A percentile compares a stretch with the other conserved stretches of the same genome.
Conservation (phyloP, 805 yeast species). For the Kregervanrija fluxuum region DNA sequence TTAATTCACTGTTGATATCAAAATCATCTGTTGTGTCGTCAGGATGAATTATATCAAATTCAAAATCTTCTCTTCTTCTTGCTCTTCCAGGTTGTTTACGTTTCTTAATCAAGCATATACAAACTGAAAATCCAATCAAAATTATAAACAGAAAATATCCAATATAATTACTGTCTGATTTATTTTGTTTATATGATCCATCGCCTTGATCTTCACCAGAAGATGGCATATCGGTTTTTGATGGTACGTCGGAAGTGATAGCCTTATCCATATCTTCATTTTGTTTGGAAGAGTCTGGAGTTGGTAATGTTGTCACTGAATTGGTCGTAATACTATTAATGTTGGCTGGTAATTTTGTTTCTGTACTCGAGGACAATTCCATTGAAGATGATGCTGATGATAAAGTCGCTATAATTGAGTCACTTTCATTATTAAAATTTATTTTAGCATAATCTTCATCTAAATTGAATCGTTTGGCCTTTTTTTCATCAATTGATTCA, state of each 20-base stretch:
- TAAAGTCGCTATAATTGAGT: slow-evolving; percentile 10
- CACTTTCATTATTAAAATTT: slow-evolving; percentile 18
- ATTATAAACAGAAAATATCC: slow-evolving; percentile 45
- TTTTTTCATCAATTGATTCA: slow-evolving; percentile 55
- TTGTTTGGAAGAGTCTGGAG: too few species aligned
- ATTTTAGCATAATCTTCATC: slow-evolving; percentile 38
- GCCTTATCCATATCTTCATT: too few species aligned
- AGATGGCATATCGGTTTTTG: slow-evolving; percentile 2
- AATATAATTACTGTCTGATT: slow-evolving; percentile 10
- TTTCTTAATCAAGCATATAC: slow-evolving; percentile 34
- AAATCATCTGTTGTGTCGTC: slow-evolving; percentile 34
- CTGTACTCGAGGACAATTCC: slow-evolving; percentile 7
- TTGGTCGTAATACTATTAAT: background rate
- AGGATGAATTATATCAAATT: slow-evolving; percentile 70
- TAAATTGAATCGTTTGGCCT: slow-evolving; percentile 51
- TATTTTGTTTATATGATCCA: slow-evolving; percentile 1
- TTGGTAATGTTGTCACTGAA: background rate
- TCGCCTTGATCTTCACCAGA: slow-evolving; percentile 3
- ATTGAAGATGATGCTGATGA: slow-evolving; percentile 7
- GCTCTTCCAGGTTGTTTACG: slow-evolving; percentile 32
- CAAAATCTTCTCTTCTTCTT: slow-evolving; percentile 64
- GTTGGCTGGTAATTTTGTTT: background rate
- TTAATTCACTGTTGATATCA: slow-evolving; percentile 26
- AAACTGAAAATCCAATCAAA: slow-evolving; percentile 47
- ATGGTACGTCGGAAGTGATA: background rate